Evolutionary conservation across 1,284 basidiomycete genomes (phyloP), one percentile per base, ranked within the genome.

Genomic region (Moniliella sp.): DNA sequence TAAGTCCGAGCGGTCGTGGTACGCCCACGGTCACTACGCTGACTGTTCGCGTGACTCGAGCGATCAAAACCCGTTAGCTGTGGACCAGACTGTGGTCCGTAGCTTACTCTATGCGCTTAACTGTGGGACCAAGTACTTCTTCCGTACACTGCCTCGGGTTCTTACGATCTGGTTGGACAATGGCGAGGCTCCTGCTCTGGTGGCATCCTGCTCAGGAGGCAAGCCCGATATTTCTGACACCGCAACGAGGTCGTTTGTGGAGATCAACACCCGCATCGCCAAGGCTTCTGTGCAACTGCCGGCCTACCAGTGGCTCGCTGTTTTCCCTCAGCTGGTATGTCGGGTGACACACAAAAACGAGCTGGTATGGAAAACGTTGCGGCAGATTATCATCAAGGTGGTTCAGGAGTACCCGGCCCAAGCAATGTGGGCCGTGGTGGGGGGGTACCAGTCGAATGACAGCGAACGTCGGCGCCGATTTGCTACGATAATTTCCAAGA

Each of bases 281-380:
- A 39, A 66, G 65, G 2, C 65, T 23, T 23, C 21, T 7, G 7
- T 23, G 21, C 21, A 23, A 23, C n/a, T 7, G 7, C n/a, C 82
- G 73, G 45, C 51, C 12, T 57, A 49, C 41, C 52, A 57, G 35
- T 97, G 86, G 81, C 78, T 78, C 44, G 88, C 80, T 0, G 86
- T 86, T 0, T 84, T 94, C 44, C 84, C 91, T 4, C 91, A 97
- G 66, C 78, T 97, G 36, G 80, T 91, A 7, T 97, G 91, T 15
- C 74, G 91, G 5, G 78, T 99, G 19, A 78, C 76, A 12, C 82
- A 94, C 49, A 65, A 63, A 11, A 78, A 81, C 49, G 50, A 64
- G n/a, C 67, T 67, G 1, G 76, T 86, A 1, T 78, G 72, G 53
- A 59, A 60, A 0, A 63, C 74, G 10, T 64, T 99, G 11, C 67